phyloP scores from a whole-genome alignment of 2,329 filamentous ascomycete species.

The Pseudogymnoascus sp. region DNA sequence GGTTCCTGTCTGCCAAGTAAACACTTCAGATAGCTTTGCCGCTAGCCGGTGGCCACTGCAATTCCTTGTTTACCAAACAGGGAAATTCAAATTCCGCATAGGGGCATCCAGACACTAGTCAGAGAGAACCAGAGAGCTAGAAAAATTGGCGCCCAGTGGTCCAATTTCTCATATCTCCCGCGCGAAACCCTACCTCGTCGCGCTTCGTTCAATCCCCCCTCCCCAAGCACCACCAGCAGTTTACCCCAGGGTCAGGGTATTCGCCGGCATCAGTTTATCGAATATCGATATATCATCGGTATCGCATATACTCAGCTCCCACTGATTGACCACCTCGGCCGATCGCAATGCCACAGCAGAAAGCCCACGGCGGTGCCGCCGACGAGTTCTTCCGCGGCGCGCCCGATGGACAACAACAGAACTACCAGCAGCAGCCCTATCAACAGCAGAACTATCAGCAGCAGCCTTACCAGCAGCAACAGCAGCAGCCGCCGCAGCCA shows the following conservation, averaged over 20 bases:
- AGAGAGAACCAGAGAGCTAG: not conserved
- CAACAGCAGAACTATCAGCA: not conserved
- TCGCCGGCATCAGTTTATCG: not conserved
- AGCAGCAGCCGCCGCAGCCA: not conserved
- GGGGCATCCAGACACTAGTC: not conserved
- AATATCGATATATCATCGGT: not conserved
- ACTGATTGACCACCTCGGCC: not conserved
- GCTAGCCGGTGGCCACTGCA: not conserved
- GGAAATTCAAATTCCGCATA: not conserved
- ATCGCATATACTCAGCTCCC: not conserved
- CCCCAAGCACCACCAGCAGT: not conserved
- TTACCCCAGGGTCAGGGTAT: not conserved
- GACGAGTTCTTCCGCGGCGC: conserved; percentile 1
- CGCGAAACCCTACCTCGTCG: not conserved
- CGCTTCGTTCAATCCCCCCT: not conserved
- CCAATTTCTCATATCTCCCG: not conserved
- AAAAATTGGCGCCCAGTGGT: not conserved
- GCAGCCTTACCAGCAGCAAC: not conserved
- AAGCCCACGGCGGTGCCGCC: not conserved
- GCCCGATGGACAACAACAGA: not conserved
- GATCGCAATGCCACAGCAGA: not conserved
- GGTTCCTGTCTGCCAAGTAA: not conserved
- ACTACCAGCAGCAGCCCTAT: not conserved
- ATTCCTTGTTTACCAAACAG: not conserved
- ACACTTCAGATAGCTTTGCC: not conserved